Evolutionary conservation across 2,329 filamentous ascomycete genomes (phyloP).

Genomic region (Orbilia quercus): DNA sequence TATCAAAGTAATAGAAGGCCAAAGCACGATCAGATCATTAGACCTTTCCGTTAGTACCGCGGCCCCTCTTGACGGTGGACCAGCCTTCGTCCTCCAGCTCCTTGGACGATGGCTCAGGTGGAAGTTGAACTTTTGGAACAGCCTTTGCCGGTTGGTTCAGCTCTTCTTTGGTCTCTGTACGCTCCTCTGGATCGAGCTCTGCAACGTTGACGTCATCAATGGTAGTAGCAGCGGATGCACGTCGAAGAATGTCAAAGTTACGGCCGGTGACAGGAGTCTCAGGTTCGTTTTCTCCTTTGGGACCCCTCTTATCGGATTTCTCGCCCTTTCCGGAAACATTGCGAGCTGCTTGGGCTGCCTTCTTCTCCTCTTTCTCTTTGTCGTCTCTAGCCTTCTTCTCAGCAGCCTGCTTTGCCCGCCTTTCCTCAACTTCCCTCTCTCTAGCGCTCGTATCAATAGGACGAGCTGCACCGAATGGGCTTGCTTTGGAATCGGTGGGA

Average conservation of each 20-base stretch:
- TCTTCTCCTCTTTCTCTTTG: slow-evolving; percentile 70
- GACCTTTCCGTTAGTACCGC: slow-evolving; percentile 53
- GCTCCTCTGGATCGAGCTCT: slow-evolving; percentile 61
- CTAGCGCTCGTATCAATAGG: slow-evolving; percentile 92
- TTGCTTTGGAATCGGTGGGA: slow-evolving; percentile 80
- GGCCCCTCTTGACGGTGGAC: slow-evolving; percentile 55
- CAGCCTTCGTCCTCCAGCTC: slow-evolving; percentile 63
- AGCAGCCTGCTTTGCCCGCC: slow-evolving; percentile 84
- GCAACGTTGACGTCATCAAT: slow-evolving; percentile 64
- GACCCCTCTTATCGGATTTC: slow-evolving; percentile 65
- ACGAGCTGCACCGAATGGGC: slow-evolving; percentile 90
- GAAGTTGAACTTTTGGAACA: slow-evolving; percentile 69
- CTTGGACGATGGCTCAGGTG: slow-evolving; percentile 64
- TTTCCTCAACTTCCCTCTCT: slow-evolving; percentile 91
- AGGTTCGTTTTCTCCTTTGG: slow-evolving; percentile 61
- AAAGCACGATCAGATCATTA: slow-evolving; percentile 43
- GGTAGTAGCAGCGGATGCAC: slow-evolving; percentile 66
- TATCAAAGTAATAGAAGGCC: background rate
- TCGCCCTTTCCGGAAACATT: slow-evolving; percentile 69
- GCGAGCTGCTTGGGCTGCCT: slow-evolving; percentile 74
- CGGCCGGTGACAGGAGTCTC: slow-evolving; percentile 63
- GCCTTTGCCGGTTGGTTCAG: slow-evolving; percentile 64
- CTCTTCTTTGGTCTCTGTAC: slow-evolving; percentile 49
- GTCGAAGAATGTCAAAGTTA: slow-evolving; percentile 70
- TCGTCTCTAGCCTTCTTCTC: slow-evolving; percentile 79